These are phyloP conservation scores for Balansia obtecta DNA, from an alignment of 2,329 filamentous ascomycete genomes.

Conservation along the genomic window DNA sequence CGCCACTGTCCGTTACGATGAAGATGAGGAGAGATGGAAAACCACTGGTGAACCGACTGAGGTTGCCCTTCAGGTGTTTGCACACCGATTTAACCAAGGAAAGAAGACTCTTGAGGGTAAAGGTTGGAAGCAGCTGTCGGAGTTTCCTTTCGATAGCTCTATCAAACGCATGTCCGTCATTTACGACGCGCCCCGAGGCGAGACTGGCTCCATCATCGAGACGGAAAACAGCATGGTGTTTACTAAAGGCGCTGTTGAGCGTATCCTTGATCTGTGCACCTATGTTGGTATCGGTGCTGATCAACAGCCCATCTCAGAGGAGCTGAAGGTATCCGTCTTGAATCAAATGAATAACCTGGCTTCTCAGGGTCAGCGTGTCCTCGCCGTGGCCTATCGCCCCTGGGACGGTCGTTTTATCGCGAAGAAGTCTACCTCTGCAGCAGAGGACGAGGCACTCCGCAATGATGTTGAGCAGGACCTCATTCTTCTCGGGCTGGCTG, in stretches of 20 bases:
- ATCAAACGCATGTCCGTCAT: slow-evolving; percentile 74
- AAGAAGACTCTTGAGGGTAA: slow-evolving; percentile 38
- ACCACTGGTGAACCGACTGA: slow-evolving; percentile 62
- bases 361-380: slow-evolving; percentile 57
- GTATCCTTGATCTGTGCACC: slow-evolving; percentile 44
- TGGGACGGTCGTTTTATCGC: slow-evolving; percentile 36
- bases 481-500: slow-evolving; percentile 67
- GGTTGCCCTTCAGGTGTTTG: slow-evolving; percentile 64
- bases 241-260: slow-evolving; percentile 51
- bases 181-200: slow-evolving; percentile 38
- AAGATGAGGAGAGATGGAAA: slow-evolving; percentile 47
- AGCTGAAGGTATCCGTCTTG: slow-evolving; percentile 36
- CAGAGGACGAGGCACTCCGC: slow-evolving; percentile 37
- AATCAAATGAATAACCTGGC: slow-evolving; percentile 47
- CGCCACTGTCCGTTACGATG: slow-evolving; percentile 43
- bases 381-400: slow-evolving; percentile 56
- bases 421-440: slow-evolving; percentile 20
- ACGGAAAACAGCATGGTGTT: slow-evolving; percentile 39
- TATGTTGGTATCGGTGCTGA: slow-evolving; percentile 30
- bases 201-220: slow-evolving; percentile 25
- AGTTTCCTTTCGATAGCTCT: slow-evolving; percentile 68
- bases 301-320: slow-evolving; percentile 34
- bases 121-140: slow-evolving; percentile 52
- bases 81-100: slow-evolving; percentile 51
- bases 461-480: slow-evolving; percentile 54